Evolutionary conservation across 768 basidiomycete genomes (phyloP), one percentile per base, ranked within the genome.

Genomic region (Amanita rubescens): DNA sequence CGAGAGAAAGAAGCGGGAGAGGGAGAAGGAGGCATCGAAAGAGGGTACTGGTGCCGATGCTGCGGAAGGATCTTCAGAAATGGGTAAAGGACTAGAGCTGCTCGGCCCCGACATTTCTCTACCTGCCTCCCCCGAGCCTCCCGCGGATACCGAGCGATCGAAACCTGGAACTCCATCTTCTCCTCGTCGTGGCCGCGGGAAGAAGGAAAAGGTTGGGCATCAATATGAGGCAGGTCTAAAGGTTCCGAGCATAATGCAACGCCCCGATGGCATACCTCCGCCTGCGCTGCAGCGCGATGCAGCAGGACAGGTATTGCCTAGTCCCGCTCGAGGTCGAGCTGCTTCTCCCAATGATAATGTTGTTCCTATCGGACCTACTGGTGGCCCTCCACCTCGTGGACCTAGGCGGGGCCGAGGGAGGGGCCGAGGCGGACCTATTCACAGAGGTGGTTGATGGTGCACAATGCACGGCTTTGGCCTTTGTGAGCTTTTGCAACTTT

Each of bases 1-100:
- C 62, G 39, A 65, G 58, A 33, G 67, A 59, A 59, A 64, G 63
- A 62, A 55, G 53, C 44, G 56, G 53, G 46, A 54, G 49, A 47
- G 61, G 56, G 62, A 64, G 55, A 65, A 59, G 50, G 65, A 65
- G 54, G 34, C 42, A 30, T 27, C 10, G 22, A 30, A 25, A 3
- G 55, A 46, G 32, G 32, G 42, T 22, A 12, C 46, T n/a, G 11
- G 19, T 30, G 5, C 49, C 5, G 32, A 19, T 30, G 52, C 49
- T 22, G 32, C 38, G 6, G 38, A 44, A 34, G 27, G 27, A 9
- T 4, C 19, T 20, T 12, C 51, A 15, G 59, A 57, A 56, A 65
- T 68, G 52, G 55, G 57, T 25, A 56, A 62, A 43, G 61, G 62
- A 24, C 32, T 19, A n/a, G 41, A 45, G 17, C 22, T n/a, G n/a